A percentile compares a stretch with the other conserved stretches of the same genome.
Conservation (phyloP, 345 rosid genomes). For the Pseudoturritis turrita region DNA sequence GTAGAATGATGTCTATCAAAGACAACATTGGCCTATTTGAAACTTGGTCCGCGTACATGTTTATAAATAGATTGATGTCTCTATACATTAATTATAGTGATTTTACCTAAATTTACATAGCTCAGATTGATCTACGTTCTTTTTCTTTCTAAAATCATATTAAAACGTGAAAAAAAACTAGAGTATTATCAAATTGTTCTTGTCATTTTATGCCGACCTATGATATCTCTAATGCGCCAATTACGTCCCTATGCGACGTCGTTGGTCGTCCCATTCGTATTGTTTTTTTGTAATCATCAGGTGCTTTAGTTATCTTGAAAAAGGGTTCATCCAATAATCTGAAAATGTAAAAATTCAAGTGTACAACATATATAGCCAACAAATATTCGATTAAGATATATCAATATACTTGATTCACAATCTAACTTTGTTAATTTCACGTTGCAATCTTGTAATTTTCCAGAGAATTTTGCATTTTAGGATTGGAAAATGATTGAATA, state of each 20-base stretch:
- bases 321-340: conserved; percentile 5
- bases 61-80: neutral
- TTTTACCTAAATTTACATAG: neutral
- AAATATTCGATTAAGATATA: neutral
- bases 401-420: neutral
- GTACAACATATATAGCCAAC: neutral
- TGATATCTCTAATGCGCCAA: conserved; percentile 10
- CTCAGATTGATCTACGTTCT: neutral
- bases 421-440: neutral
- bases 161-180: neutral
- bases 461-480: neutral
- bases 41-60: neutral
- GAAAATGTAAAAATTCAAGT: neutral
- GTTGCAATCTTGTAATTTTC: neutral
- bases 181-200: neutral
- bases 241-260: neutral
- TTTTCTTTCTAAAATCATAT: neutral
- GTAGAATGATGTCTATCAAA: no score
- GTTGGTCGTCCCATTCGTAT: neutral
- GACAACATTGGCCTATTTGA: neutral
- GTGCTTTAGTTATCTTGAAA: neutral
- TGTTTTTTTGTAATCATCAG: conserved; percentile 7
- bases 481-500: conserved; percentile 16
- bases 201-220: conserved; percentile 33
- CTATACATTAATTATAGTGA: neutral